phyloP scores from a whole-genome alignment of 108 stramenopile species.

The Nitzschia sp. region DNA sequence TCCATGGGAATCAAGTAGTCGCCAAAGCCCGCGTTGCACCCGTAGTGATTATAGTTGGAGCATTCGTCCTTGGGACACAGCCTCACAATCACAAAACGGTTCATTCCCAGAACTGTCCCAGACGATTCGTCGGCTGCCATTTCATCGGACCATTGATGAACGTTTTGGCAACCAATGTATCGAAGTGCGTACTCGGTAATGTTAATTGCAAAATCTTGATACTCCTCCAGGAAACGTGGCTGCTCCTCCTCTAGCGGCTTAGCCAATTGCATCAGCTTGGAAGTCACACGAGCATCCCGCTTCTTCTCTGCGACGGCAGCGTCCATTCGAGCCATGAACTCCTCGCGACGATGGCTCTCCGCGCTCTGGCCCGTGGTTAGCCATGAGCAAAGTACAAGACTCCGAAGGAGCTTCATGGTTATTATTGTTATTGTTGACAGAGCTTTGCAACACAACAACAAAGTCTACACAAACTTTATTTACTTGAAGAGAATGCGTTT shows the following conservation, averaged over 20 bases:
- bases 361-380: neutral
- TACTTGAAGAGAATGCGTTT: too few species aligned
- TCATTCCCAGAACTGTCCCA: constrained; percentile 51
- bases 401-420: neutral
- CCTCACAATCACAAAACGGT: constrained; percentile 82
- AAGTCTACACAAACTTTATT: too few species aligned
- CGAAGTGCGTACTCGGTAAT: constrained; percentile 68
- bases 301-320: constrained; percentile 25
- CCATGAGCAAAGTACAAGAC: neutral
- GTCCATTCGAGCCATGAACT: constrained; percentile 42
- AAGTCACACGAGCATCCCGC: constrained; percentile 6
- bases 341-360: neutral
- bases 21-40: constrained; percentile 69
- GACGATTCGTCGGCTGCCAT: constrained; percentile 46
- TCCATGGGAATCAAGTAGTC: constrained; percentile 76
- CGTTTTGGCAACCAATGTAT: constrained; percentile 75
- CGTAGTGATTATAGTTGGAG: constrained; percentile 56
- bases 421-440: too few species aligned
- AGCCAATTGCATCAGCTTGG: constrained; percentile 20
- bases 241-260: neutral
- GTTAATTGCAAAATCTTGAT: constrained; percentile 44
- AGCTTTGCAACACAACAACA: too few species aligned
- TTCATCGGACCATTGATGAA: constrained; percentile 47
- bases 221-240: constrained; percentile 29
- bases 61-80: constrained; percentile 75